Conservation (phyloP, 495 filamentous ascomycete species). For the Podospora conica region DNA sequence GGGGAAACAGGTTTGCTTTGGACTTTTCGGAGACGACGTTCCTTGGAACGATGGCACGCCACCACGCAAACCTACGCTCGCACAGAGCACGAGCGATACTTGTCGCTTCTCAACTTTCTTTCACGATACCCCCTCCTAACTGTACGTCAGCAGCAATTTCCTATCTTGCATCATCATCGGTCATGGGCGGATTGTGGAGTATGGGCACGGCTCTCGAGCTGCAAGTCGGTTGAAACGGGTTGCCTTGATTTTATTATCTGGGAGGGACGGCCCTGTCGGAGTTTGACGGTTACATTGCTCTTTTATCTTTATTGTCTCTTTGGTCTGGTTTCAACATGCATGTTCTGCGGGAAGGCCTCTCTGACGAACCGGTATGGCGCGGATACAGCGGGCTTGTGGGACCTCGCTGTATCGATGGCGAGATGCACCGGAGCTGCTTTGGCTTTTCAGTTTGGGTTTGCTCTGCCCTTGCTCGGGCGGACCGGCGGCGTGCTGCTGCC, state of each 20-base stretch:
- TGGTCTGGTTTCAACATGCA: neutral
- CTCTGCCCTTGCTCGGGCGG: neutral
- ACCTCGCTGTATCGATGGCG: neutral
- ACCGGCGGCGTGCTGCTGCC: neutral
- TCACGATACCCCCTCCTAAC: slow-evolving; percentile 16
- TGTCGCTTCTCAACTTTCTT: slow-evolving; percentile 16
- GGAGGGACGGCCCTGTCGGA: neutral
- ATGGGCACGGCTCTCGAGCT: neutral
- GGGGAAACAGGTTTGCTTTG: slow-evolving; percentile 7
- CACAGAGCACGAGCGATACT: neutral
- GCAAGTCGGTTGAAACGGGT: neutral
- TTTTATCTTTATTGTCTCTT: neutral
- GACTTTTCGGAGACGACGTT: neutral
- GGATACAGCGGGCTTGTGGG: neutral
- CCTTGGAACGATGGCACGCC: neutral
- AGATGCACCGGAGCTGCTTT: neutral
- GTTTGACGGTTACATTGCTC: neutral
- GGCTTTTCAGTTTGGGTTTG: neutral
- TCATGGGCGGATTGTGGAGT: slow-evolving; percentile 5
- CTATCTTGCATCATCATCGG: neutral
- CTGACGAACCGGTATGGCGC: neutral
- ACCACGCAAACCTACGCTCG: slow-evolving; percentile 2
- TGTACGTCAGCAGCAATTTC: neutral
- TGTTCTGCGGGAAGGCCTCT: neutral
- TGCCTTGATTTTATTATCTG: neutral